Base-by-base conservation (phyloP, 2,329 filamentous ascomycete species). In the Neurospora crassa region DNA sequence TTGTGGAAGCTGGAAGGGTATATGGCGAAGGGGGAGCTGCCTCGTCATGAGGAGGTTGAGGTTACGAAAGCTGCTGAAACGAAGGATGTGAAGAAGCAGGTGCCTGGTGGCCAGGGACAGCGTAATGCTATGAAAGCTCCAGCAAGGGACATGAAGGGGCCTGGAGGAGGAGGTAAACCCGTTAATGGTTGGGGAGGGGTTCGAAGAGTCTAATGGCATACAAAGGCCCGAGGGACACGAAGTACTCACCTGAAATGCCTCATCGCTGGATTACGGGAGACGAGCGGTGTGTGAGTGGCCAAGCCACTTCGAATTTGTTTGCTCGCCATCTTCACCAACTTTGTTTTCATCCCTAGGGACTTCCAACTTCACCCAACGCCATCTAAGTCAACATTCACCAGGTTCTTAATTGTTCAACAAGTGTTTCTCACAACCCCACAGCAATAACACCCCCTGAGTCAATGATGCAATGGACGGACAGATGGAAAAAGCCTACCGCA, bases 1-100 rank as follows among this genome's bases (percentile, higher is more conserved):
- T 80, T 90, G 8, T 90, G 88, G 88, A 86, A 84, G 73, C 77
- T 90, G 10, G 85, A 90, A 72, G 87, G 87, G 1, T 90, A 87
- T 41, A 71, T 76, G 68, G 41, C 68, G 14, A 37, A 37, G 24
- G 53, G 8, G 14, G 29, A 37, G 29, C 11, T 34, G 53, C 16
- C 29, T 1, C 14, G 53, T 63, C 14, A 4, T n/a, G 53, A 37
- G 1, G 29, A 63, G 47, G 20, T 29, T 11, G 29, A 59, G 47
- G 11, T 41, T 8, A 70, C 37, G 2, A 70, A 63, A 4, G 70
- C 72, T 43, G 47, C 70, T 8, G 70, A 63, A 5, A 8, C 47
- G 16, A 53, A 29, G 12, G 47, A 1, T 29, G 53, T 34, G 7
- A 63, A 18, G 53, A 37, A 7, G 29, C 29, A 63, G 14, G 16